Evolutionary conservation across 83 land plant species (phyloP), one percentile per base, ranked within the genome.

Genomic region (Diphasiastrum complanatum): DNA sequence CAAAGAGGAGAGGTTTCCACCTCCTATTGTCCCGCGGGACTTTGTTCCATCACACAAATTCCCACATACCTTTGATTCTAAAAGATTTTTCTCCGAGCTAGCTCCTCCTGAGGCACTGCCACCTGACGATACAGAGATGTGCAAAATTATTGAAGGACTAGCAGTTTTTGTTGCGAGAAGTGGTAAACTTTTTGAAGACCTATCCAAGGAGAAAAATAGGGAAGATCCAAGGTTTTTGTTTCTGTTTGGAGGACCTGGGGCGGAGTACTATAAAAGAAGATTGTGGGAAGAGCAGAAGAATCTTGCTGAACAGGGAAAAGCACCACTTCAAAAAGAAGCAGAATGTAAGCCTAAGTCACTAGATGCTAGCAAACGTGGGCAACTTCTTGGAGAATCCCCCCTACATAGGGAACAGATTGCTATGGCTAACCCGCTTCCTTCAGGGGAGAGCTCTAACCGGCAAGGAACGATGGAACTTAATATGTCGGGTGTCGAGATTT

Each of bases 271-370:
- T 69, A 55, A 40, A 54, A 76, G 96, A 55, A 89, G 78, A 75
- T 71, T 93, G 28, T 93, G 99, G 99, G 97, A 93, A 72, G 85
- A 80, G 46, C 64, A 62, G 31, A 79, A 72, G 52, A 93, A 79
- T 57, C 75, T 64, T 71, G 35, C 25, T 36, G 72, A 63, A 61
- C 63, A 61, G 43, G 78, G 67, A 59, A 64, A 81, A 65, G 41
- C 51, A 29, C 60, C 27, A 35, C 23, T 53, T 65, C 29, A 14
- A 51, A 48, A 49, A 4, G 43, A 5, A 16, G 24, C 27, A 22
- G 22, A 18, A 25, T 34, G 31, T 41, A 22, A 22, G 20, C 57
- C 50, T 25, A 36, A 24, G 37, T 30, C 68, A 40, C 30, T 38
- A 26, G 10, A 50, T 24, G 23, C 41, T 10, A 26, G 52, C 11